Percentiles rank a stretch among this genome's conserved stretches.
phyloP scores from a whole-genome alignment of 1,139 yeast species.

The Taphrina confusa region DNA sequence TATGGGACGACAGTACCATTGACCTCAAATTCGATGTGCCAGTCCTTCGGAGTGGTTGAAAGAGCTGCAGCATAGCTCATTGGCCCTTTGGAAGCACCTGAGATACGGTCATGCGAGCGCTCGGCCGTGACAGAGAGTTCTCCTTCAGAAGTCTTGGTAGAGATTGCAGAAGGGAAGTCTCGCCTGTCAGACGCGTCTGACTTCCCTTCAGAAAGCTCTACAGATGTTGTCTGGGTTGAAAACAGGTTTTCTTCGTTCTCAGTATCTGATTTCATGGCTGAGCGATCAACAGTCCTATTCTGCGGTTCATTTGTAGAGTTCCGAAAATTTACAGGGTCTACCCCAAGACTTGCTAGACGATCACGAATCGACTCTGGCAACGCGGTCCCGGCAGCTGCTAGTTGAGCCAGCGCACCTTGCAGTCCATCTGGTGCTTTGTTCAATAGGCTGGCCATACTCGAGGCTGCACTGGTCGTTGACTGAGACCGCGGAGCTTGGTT shows the following conservation, averaged over 20 bases:
- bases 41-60: slow-evolving; percentile 43
- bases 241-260: background rate
- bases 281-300: background rate
- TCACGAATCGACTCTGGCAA: slow-evolving; percentile 16
- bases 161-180: background rate
- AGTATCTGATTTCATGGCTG: background rate
- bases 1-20: slow-evolving; percentile 64
- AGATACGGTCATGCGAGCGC: background rate
- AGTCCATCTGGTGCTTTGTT: slow-evolving; percentile 1
- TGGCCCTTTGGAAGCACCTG: slow-evolving; percentile 1
- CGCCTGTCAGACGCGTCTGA: background rate
- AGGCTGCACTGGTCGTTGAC: background rate
- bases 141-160: background rate
- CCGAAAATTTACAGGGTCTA: background rate
- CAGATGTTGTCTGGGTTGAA: background rate
- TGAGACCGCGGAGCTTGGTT: background rate
- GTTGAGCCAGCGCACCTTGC: slow-evolving; percentile 16
- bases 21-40: slow-evolving; percentile 62
- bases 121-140: background rate
- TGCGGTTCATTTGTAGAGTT: background rate
- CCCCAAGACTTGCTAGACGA: slow-evolving; percentile 11
- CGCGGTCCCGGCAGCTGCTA: slow-evolving; percentile 20
- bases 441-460: background rate
- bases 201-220: background rate
- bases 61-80: slow-evolving; percentile 38